Base-by-base conservation (phyloP, 805 yeast genomes). In the Pichia scutulata region DNA sequence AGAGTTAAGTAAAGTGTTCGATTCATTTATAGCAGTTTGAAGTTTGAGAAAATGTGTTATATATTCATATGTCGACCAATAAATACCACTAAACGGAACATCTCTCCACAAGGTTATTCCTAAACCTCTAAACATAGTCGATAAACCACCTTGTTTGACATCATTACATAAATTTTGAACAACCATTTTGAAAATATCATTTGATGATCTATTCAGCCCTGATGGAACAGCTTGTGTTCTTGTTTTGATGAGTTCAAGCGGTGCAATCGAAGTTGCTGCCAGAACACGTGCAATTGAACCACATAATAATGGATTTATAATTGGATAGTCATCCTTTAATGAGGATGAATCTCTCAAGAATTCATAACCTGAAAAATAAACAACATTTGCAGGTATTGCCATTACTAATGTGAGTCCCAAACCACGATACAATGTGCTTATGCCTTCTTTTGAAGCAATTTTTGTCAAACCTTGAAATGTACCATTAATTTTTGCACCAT, bases 311-410 rank as follows among this genome's bases (percentile, higher is more conserved):
- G 99, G 97, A 56, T 87, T 89, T 21, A 80, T 23, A 7, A 68
- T 48, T 59, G 61, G 67, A 59, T 55, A 61, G 7, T 47, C 28
- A 1, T 67, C 54, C 8, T 62, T 59, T 22, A 86, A 58, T 0
- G 89, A 83, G 0, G 92, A 82, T n/a, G 73, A 67, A 59, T 88
- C 96, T 57, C 96, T 70, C 44, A 92, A 70, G 53, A 84, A 78
- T 59, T 93, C 99, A 64, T 93, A 93, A 0, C 97, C 96, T 1
- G 95, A 86, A 69, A 89, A 93, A 65, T 93, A 93, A 7, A 93
- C 90, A 53, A 93, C 86, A 58, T 92, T 93, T 0, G 97, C 78
- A 1, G 99, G 99, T 1, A 90, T 75, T 0, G 97, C 88, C 95
- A 93, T 93, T 14, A 85, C 51, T 19, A 93, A 68, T 0, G 95